Conservation (phyloP, 345 rosid species). For the Noccaea bulbosa region DNA sequence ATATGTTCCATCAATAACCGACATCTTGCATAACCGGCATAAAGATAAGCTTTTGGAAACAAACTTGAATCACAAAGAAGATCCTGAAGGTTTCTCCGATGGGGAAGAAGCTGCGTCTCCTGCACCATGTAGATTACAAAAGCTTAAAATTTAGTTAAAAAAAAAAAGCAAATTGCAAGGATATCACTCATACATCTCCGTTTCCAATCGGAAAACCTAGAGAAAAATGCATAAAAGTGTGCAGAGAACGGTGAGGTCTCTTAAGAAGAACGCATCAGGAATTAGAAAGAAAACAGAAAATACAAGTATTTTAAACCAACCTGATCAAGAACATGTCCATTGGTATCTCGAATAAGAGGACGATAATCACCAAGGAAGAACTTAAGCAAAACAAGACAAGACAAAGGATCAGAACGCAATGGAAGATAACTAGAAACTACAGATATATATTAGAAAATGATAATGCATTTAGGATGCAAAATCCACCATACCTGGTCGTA, state of each 20-base stretch:
- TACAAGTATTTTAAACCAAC: slow-evolving; percentile 49
- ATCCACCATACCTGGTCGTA: slow-evolving; percentile 81
- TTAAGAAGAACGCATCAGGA: slow-evolving; percentile 24
- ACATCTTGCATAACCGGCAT: slow-evolving; percentile 31
- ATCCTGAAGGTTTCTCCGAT: slow-evolving; percentile 91
- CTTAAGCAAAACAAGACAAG: slow-evolving; percentile 49
- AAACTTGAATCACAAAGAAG: slow-evolving; percentile 93
- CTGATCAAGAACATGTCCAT: slow-evolving; percentile 95
- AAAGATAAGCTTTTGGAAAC: slow-evolving; percentile 42
- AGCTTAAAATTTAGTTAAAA: slow-evolving; percentile 25
- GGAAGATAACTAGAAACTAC: slow-evolving; percentile 28
- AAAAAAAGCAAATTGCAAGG: slow-evolving; percentile 24
- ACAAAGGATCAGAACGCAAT: slow-evolving; percentile 30
- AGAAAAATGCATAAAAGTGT: slow-evolving; percentile 9
- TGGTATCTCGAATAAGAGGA: slow-evolving; percentile 80
- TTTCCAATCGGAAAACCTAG: background rate
- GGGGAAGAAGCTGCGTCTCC: slow-evolving; percentile 92
- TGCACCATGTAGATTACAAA: slow-evolving; percentile 48
- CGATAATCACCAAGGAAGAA: slow-evolving; percentile 99
- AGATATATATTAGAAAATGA: slow-evolving; percentile 36
- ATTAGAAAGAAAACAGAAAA: slow-evolving; percentile 35
- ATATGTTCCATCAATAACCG: slow-evolving; percentile 27
- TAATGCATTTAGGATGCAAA: slow-evolving; percentile 20
- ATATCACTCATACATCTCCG: slow-evolving; percentile 8
- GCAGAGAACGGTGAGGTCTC: slow-evolving; percentile 2